Percentiles rank a stretch among this genome's conserved stretches.
Evolutionary conservation across 2,329 filamentous ascomycete genomes (phyloP).

Genomic region (Ascochyta rabiei): DNA sequence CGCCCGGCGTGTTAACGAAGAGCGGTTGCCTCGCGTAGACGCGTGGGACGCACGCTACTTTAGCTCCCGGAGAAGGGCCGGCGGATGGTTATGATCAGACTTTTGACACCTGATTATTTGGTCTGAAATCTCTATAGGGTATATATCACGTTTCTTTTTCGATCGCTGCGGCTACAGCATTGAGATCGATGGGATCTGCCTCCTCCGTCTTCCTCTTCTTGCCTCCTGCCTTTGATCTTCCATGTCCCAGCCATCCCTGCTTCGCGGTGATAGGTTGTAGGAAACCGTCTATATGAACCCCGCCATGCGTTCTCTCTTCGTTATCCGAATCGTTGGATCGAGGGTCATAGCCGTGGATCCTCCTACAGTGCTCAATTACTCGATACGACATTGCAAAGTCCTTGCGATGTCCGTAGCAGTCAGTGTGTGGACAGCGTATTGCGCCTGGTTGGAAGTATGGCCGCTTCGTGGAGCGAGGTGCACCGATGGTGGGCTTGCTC

Average conservation of each 20-base stretch:
- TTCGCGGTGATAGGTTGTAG: conserved; percentile 58
- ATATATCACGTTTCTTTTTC: not conserved
- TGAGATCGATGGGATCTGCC: not conserved
- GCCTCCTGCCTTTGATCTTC: conserved; percentile 28
- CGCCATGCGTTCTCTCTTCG: conserved; percentile 59
- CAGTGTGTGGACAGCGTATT: conserved; percentile 41
- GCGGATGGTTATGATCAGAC: not conserved
- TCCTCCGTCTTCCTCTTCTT: conserved; percentile 11
- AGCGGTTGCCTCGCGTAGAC: not conserved
- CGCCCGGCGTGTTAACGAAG: not conserved
- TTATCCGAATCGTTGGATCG: conserved; percentile 53
- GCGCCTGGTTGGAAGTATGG: conserved; percentile 38
- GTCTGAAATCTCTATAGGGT: not conserved
- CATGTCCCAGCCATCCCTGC: conserved; percentile 35
- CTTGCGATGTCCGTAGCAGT: conserved; percentile 36
- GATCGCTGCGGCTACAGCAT: not conserved
- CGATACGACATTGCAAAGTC: conserved; percentile 36
- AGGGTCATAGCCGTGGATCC: conserved; percentile 53
- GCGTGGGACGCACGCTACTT: conserved; percentile 8
- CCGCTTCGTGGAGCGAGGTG: conserved; percentile 18
- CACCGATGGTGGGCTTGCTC: not conserved
- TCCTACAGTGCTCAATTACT: conserved; percentile 53
- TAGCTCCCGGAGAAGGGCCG: not conserved
- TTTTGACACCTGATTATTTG: no score
- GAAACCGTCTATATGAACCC: conserved; percentile 72